A percentile compares a stretch with the other conserved stretches of the same genome.
These are phyloP conservation scores for Dipodascus geniculatus DNA, from an alignment of 805 yeast species.

Conservation along the genomic window DNA sequence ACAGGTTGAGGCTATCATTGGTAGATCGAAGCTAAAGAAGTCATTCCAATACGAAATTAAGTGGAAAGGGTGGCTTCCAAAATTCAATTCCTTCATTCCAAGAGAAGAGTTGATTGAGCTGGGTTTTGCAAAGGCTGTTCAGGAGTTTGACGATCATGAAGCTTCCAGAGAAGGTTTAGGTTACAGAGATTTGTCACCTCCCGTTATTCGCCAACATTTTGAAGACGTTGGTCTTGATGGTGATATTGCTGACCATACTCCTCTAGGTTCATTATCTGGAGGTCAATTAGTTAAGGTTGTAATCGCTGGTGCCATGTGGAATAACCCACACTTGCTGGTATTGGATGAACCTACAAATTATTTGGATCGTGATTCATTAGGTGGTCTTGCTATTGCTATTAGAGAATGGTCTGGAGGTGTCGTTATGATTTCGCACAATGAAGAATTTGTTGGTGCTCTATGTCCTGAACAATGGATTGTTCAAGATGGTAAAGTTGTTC, in stretches of 20 bases:
- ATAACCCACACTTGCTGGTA: conserved; percentile 92
- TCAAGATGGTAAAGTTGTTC: conserved; percentile 81
- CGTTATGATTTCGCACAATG: conserved; percentile 95
- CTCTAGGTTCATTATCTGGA: conserved; percentile 92
- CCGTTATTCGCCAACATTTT: conserved; percentile 89
- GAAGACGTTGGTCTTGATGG: conserved; percentile 97
- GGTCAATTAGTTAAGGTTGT: conserved; percentile 98
- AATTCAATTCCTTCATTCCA: conserved; percentile 87
- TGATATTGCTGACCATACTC: conserved; percentile 97
- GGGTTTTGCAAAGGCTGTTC: conserved; percentile 84
- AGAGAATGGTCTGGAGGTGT: conserved; percentile 99
- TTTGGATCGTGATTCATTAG: conserved; percentile 93
- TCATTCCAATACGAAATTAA: conserved; percentile 94
- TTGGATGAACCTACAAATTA: conserved; percentile 98
- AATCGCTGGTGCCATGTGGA: conserved; percentile 99
- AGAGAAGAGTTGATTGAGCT: conserved; percentile 68
- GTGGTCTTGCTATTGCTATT: conserved; percentile 94
- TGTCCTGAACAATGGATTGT: conserved; percentile 99
- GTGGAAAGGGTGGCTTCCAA: conserved; percentile 89
- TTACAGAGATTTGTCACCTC: conserved; percentile 86
- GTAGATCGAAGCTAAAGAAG: conserved; percentile 93
- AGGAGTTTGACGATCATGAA: conserved; percentile 97
- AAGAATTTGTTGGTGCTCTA: conserved; percentile 91
- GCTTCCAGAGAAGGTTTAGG: conserved; percentile 99
- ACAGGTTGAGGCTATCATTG: conserved; percentile 85